Percentiles rank a stretch among this genome's conserved stretches.
phyloP scores from a whole-genome alignment of 116 monocot genomes.

The Papilionanthe hybrid region DNA sequence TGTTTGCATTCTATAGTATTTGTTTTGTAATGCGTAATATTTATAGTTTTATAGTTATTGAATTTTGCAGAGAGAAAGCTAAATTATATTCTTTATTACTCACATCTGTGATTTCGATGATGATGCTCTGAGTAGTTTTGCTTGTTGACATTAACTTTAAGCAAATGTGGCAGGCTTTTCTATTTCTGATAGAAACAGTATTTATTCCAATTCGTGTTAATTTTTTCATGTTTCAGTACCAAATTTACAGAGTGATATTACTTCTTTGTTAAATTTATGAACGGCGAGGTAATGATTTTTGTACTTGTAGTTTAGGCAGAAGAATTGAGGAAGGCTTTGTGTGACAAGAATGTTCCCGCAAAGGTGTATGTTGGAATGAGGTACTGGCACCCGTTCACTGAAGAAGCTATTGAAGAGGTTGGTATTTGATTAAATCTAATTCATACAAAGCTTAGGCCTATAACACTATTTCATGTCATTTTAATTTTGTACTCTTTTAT shows the following conservation, averaged over 20 bases:
- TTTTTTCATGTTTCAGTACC: slow-evolving; percentile 1
- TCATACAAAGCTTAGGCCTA: not conserved
- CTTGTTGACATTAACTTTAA: not conserved
- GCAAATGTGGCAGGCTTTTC: not conserved
- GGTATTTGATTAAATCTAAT: not conserved
- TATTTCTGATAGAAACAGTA: not conserved
- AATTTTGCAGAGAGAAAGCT: not conserved
- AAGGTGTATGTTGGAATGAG: slow-evolving; percentile 99
- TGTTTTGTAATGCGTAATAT: not conserved
- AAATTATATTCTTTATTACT: not conserved
- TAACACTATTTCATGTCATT: not conserved
- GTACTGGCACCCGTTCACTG: slow-evolving; percentile 99
- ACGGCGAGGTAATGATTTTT: not conserved
- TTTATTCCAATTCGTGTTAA: not conserved
- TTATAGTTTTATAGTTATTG: not conserved
- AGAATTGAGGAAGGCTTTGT: slow-evolving; percentile 61
- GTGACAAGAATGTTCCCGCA: slow-evolving; percentile 71
- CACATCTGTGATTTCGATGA: too few relatives aligned
- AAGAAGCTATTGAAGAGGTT: slow-evolving; percentile 97
- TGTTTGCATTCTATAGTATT: not conserved
- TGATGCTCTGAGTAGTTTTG: too few relatives aligned
- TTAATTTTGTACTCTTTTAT: not conserved
- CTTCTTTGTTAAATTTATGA: not conserved
- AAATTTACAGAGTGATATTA: not conserved
- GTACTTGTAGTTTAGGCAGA: slow-evolving; percentile 51